phyloP scores from a whole-genome alignment of 805 yeast genomes.

The Ogataea nakhonphanomensis region DNA sequence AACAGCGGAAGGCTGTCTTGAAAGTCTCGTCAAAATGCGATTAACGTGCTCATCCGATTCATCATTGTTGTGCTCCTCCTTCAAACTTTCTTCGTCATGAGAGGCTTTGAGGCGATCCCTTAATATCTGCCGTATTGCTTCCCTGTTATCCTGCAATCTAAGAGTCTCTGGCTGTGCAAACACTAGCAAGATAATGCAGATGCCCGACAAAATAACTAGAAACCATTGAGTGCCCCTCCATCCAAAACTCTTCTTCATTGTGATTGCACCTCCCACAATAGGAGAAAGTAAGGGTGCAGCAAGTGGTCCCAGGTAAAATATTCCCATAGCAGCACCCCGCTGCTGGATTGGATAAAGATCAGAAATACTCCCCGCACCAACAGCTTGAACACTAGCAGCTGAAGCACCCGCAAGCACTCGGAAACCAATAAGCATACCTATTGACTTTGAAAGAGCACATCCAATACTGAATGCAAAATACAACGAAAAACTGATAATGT shows the following conservation, averaged over 20 bases:
- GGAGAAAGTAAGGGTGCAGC: constrained; percentile 81
- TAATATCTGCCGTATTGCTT: constrained; percentile 46
- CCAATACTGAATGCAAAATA: constrained; percentile 70
- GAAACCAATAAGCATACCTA: constrained; percentile 61
- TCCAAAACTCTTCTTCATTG: constrained; percentile 55
- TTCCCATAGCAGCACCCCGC: constrained; percentile 78
- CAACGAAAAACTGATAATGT: constrained; percentile 61
- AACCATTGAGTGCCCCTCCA: constrained; percentile 93
- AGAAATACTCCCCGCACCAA: constrained; percentile 85
- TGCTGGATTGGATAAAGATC: constrained; percentile 65
- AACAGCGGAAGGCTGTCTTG: constrained; percentile 24
- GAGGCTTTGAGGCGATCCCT: constrained; percentile 31
- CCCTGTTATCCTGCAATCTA: constrained; percentile 56
- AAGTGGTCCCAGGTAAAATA: constrained; percentile 76
- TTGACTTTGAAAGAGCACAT: constrained; percentile 59
- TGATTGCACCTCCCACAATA: constrained; percentile 72
- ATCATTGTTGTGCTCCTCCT: constrained; percentile 1
- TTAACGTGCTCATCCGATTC: constrained; percentile 24
- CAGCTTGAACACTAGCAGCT: constrained; percentile 82
- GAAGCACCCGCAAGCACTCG: constrained; percentile 75
- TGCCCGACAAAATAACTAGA: constrained; percentile 62
- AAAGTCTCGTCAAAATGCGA: constrained; percentile 34
- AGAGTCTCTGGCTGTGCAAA: constrained; percentile 78
- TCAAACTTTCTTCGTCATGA: constrained; percentile 17
- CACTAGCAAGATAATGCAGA: constrained; percentile 45